Evolutionary conservation across 106 monocot species (phyloP), one percentile per base, ranked within the genome.

Genomic region (Dendrobium officinale): DNA sequence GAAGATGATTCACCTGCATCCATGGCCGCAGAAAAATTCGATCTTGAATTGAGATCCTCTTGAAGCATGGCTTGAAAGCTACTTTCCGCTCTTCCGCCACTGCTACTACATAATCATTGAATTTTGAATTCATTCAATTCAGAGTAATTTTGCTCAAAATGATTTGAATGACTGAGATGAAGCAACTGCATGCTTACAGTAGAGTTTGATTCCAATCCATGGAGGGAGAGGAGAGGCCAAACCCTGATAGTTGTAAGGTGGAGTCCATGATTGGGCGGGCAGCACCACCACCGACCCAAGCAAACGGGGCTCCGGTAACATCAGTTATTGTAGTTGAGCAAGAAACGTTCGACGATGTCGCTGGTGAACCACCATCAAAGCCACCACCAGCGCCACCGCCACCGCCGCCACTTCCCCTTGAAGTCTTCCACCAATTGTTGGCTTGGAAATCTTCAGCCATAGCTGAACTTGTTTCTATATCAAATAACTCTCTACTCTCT

Each of bases 131-230:
- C 5, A 3, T 9, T 27, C 5, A 26, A 67, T 26, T 67, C 8
- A 67, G 26, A 24, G 45, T 45, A 27, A 17, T 24, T 67, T 9
- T 26, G 4, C 1, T 11, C 13, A 16, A 15, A 51, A 51, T 51
- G 51, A 51, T 4, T 33, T 72, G 31, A 33, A 66, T 31, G 33
- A 43, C 18, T 6, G 4, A 42, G 72, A 74, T 3, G 43, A 42
- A 5, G 74, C 2, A 42, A 20, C 5, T 72, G 37, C 37, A 3
- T 2, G 26, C 40, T 42, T 74, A 74, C 74, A 74, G 74, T 18
- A 74, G 74, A n/a, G 74, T 74, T 61, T 18, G 74, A 43, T 3
- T n/a, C 74, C 74, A 74, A 74, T 74, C 74, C 41, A 74, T 74
- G 19, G 74, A n/a, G 33, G 74, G 37, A 16, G 70, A 70, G 31